These are phyloP conservation scores for Aquanectria penicillioides DNA, from an alignment of 2,329 filamentous ascomycete species.

Conservation along the genomic window DNA sequence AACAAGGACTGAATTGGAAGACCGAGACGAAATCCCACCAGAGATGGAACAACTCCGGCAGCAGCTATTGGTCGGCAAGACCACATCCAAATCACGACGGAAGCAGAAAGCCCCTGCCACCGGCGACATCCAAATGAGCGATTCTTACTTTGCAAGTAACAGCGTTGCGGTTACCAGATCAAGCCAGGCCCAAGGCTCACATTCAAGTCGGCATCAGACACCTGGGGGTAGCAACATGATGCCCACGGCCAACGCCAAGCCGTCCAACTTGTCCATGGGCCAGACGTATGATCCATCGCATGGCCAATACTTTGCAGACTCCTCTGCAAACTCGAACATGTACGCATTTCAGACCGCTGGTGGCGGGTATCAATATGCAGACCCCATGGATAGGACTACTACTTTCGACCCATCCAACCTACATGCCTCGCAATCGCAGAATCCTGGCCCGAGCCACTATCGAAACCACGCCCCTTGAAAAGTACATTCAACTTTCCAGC, in stretches of 20 bases:
- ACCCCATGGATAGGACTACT: not conserved
- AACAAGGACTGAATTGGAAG: slow-evolving; percentile 19
- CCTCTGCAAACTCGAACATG: not conserved
- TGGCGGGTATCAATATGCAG: not conserved
- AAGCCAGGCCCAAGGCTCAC: not conserved
- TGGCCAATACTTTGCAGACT: not conserved
- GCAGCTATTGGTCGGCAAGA: not conserved
- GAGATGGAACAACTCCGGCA: slow-evolving; percentile 9
- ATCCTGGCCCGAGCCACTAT: not conserved
- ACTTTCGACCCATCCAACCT: not conserved
- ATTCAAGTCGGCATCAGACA: not conserved
- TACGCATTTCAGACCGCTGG: not conserved
- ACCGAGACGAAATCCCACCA: slow-evolving; percentile 22
- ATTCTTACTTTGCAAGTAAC: not conserved
- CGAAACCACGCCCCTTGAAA: not conserved
- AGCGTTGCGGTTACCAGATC: not conserved
- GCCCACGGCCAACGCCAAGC: not conserved
- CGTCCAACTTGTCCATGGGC: not conserved
- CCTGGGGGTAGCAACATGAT: not conserved
- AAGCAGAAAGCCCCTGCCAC: not conserved
- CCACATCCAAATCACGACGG: not conserved
- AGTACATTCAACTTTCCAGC: not conserved
- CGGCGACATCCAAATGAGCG: not conserved
- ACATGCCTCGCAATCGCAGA: not conserved
- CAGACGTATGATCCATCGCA: not conserved